Base-by-base conservation (phyloP, 208 protist genomes). In the Porcisia hertigi region DNA sequence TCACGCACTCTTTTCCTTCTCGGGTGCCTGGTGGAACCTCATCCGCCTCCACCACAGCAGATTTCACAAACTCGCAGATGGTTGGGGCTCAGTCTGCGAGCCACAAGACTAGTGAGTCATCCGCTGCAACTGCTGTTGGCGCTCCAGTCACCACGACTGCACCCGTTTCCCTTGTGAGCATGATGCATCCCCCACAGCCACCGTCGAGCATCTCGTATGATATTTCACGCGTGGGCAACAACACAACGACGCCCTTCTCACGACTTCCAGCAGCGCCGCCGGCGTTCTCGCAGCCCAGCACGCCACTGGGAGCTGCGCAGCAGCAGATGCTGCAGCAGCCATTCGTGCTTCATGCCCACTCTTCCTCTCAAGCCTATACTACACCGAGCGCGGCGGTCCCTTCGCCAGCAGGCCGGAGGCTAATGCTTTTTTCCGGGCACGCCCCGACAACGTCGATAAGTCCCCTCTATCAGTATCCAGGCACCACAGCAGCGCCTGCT, bases 11-110 rank as follows among this genome's bases (percentile, higher is more conserved):
- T n/a, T 73, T 49, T 23, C 71, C 53, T n/a, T 55, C 34, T 7
- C 72, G 58, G n/a, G 36, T 49, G 14, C 55, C 71, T n/a, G n/a
- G n/a, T 25, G 62, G 45, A 58, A 73, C 70, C 52, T n/a, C 72
- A 18, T 77, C 77, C 11, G 55, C 77, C 4, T 82, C 77, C 11
- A 82, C 76, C 58, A 77, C 65, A 57, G 73, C 66, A 4, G 77
- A 82, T 43, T 82, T 71, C n/a, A 45, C 71, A 9, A 82, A 77
- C 59, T 73, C 63, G 34, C 77, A 69, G 23, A 6, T 76, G 14
- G 11, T 73, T 16, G 41, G 59, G 0, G 7, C 63, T 18, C 69
- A 80, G 18, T 36, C 55, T 20, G 71, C 34, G 49, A 49, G 41
- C 34, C 77, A 62, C 45, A 62, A 67, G 62, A 69, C 63, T 59